Base-by-base conservation (phyloP, 371 early-diverging fungal genomes). In the Lichtheimia ornata region DNA sequence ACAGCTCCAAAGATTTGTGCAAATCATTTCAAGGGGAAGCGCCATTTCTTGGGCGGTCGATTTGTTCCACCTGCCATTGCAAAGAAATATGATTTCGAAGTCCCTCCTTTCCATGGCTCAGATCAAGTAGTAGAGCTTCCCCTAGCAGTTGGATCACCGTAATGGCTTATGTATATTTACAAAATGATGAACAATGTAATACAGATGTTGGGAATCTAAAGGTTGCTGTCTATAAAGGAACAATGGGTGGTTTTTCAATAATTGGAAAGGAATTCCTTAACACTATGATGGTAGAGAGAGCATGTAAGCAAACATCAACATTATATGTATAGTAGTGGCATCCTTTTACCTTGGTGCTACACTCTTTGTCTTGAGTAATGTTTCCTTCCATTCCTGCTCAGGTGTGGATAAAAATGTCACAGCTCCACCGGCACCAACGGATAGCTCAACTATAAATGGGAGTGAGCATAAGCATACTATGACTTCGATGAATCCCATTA, bases 361-460 rank as follows among this genome's bases (percentile, higher is more conserved):
- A 22, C 87, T 84, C 22, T 79, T 79, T 15, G 86, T 81, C 44
- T 89, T 89, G 28, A 86, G 58, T 14, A 85, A 42, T 1, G 91
- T 86, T 62, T 98, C 98, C 2, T 87, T 70, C 88, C 89, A 97
- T 70, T 98, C 98, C 22, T 85, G 90, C 22, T 83, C 80, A 0
- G 95, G 88, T 70, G 94, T 85, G 0, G 94, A 94, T 30, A 97
- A 73, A 18, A 87, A 86, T 0, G 94, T 93, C 49, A 98, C 86
- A 0, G 97, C 98, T 28, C 97, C 98, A 44, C 98, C 98, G 0
- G 96, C 97, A 1, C 97, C 97, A 14, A 96, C 87, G 2, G 89
- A 82, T 2, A 93, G 51, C 15, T 83, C 79, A 64, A 77, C 54
- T 58, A 50, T 15, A 43, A 43, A 25, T 20, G 50, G 24, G 11